Conservation (phyloP, 1,139 yeast species). For the Nadsonia starkeyi-henricii region DNA sequence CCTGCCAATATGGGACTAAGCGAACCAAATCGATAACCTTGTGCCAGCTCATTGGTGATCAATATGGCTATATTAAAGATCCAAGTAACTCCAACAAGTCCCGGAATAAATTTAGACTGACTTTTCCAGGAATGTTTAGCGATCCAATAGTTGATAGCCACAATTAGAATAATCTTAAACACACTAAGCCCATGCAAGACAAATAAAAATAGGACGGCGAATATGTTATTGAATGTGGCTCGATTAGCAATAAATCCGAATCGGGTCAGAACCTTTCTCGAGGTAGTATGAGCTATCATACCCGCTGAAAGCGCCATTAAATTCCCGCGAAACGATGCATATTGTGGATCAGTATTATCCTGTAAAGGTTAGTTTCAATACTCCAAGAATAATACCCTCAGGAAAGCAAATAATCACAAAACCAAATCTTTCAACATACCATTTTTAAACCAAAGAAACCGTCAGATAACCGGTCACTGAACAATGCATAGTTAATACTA, state of each 20-base stretch:
- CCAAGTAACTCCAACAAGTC: conserved; percentile 12
- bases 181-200: conserved; percentile 72
- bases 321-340: conserved; percentile 74
- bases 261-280: conserved; percentile 28
- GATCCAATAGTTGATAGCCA: conserved; percentile 40
- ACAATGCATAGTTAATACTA: conserved; percentile 62
- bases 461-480: conserved; percentile 59
- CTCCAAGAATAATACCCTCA: no score
- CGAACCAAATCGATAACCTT: conserved; percentile 38
- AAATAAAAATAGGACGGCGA: conserved; percentile 56
- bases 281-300: conserved; percentile 36
- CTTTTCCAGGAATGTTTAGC: conserved; percentile 8
- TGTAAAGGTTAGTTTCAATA: conserved; percentile 5
- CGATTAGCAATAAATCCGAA: conserved; percentile 22
- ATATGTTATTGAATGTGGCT: conserved; percentile 50
- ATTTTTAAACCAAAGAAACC: conserved; percentile 30
- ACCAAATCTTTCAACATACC: conserved; percentile 8
- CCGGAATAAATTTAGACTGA: no score
- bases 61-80: conserved; percentile 59
- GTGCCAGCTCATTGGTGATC: conserved; percentile 59
- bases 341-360: conserved; percentile 81
- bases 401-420: neutral
- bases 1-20: conserved; percentile 27
- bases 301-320: conserved; percentile 46
- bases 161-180: conserved; percentile 45